A percentile compares a stretch with the other conserved stretches of the same genome.
Evolutionary conservation across 2,329 filamentous ascomycete genomes (phyloP).

Genomic region (Aureobasidium zeae): DNA sequence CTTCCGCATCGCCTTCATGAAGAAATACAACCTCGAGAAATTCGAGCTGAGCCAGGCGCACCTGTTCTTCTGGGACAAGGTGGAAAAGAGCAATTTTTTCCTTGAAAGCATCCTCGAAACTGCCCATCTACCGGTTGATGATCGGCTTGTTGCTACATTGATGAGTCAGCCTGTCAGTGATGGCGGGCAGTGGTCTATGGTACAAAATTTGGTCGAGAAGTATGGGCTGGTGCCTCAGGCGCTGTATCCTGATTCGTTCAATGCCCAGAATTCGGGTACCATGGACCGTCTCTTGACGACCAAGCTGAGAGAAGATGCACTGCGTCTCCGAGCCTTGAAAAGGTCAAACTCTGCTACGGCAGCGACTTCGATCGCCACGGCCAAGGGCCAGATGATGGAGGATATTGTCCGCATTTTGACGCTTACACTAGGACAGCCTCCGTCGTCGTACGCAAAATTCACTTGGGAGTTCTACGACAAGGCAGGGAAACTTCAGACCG

Average conservation of each 20-base stretch:
- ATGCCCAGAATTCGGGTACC: constrained; percentile 58
- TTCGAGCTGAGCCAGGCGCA: constrained; percentile 86
- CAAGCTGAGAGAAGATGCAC: constrained; percentile 75
- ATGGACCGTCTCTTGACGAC: constrained; percentile 70
- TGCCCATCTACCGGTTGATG: constrained; percentile 58
- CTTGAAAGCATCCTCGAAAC: constrained; percentile 76
- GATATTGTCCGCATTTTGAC: constrained; percentile 77
- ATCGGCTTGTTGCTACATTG: constrained; percentile 61
- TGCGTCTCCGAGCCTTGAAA: constrained; percentile 57
- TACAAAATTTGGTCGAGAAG: constrained; percentile 73
- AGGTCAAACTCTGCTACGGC: constrained; percentile 29
- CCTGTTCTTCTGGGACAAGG: constrained; percentile 88
- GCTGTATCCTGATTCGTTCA: constrained; percentile 74
- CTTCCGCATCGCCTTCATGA: constrained; percentile 81
- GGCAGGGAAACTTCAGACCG: constrained; percentile 51
- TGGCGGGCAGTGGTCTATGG: constrained; percentile 89
- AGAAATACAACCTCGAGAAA: constrained; percentile 63
- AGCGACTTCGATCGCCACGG: constrained; percentile 34
- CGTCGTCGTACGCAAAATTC: constrained; percentile 58
- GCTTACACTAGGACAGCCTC: constrained; percentile 71
- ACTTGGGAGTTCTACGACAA: constrained; percentile 72
- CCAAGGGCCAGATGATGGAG: constrained; percentile 66
- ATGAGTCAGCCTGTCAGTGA: constrained; percentile 62
- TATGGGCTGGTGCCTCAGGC: constrained; percentile 74
- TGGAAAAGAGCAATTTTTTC: constrained; percentile 87